Base-by-base conservation (phyloP, 495 filamentous ascomycete genomes). In the Darksidea phi region DNA sequence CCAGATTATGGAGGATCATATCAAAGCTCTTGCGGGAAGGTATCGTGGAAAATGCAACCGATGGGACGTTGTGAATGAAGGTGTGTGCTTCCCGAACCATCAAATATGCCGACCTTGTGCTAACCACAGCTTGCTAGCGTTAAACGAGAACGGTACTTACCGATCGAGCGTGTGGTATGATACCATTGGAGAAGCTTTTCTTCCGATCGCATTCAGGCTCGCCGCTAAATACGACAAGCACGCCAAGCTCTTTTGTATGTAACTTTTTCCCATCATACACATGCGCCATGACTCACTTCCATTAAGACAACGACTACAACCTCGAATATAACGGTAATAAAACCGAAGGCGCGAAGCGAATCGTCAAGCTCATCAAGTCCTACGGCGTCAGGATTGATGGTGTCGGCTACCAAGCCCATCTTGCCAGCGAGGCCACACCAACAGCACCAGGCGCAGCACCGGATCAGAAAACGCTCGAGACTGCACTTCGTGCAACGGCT, bases 311-410 rank as follows among this genome's bases (percentile, higher is more conserved):
- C 72, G 84, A 86, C 69, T 86, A 84, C 75, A 85, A 84, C 49
- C 61, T 73, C 48, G 78, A 79, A 55, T 67, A 61, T n/a, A 69
- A 75, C 47, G 73, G 78, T 58, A 70, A 76, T 59, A 88, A 88
- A 73, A 81, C 79, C 20, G 76, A 60, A 25, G 86, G 84, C 51
- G 84, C 88, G 79, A 79, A 83, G 32, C 71, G 58, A 45, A 75
- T 85, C 66, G 86, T 88, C 68, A 81, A 80, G 73, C 82, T 84
- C 67, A 88, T 85, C 83, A 63, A 84, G 34, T 76, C 78, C 12
- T 78, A 74, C 13, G 86, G 86, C 60, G 74, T 86, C 28, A 85
- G 85, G 41, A 89, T 89, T 70, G 86, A 90, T 69, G 86, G 87
- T 63, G 88, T 90, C 53, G 81, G 81, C 56, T 82, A 82, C 15